Percentiles rank a stretch among this genome's conserved stretches.
Conservation (phyloP, 78 protist species). For the Capsaspora owczarzaki region DNA sequence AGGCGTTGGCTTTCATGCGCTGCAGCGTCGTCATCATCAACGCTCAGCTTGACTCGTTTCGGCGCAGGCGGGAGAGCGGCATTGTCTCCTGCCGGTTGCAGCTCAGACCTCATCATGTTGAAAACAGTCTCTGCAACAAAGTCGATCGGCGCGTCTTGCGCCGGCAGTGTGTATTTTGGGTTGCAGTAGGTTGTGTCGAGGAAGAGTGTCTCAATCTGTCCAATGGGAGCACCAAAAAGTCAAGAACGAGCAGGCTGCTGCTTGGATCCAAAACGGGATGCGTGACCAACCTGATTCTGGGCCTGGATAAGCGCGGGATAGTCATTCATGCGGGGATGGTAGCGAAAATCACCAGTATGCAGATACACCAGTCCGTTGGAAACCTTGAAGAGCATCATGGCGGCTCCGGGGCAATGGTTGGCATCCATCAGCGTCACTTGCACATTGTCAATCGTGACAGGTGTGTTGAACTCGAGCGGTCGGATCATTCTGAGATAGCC, state of each 20-base stretch:
- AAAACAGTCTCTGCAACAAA: neutral
- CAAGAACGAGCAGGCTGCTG: neutral
- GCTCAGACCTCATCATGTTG: neutral
- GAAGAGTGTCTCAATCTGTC: neutral
- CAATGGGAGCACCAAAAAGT: neutral
- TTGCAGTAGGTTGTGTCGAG: constrained; percentile 55
- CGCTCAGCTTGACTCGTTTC: no score
- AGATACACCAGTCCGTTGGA: neutral
- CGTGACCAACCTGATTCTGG: no score
- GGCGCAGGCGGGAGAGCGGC: no score
- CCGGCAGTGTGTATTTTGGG: constrained; percentile 40
- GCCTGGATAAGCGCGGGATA: no score
- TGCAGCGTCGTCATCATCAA: no score
- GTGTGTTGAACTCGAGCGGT: constrained; percentile 38
- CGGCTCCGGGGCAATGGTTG: constrained; percentile 81
- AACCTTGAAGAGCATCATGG: constrained; percentile 51
- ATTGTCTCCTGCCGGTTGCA: no score
- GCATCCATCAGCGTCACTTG: constrained; percentile 63
- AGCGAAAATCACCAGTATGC: constrained; percentile 5
- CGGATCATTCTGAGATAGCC: neutral
- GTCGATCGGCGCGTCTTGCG: neutral
- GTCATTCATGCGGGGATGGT: neutral
- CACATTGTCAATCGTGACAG: constrained; percentile 12
- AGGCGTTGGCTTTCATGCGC: no score
- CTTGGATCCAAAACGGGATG: no score